Percentiles rank a stretch among this genome's conserved stretches.
Conservation (phyloP, 2,329 filamentous ascomycete genomes). For the Scytalidium lignicola region DNA sequence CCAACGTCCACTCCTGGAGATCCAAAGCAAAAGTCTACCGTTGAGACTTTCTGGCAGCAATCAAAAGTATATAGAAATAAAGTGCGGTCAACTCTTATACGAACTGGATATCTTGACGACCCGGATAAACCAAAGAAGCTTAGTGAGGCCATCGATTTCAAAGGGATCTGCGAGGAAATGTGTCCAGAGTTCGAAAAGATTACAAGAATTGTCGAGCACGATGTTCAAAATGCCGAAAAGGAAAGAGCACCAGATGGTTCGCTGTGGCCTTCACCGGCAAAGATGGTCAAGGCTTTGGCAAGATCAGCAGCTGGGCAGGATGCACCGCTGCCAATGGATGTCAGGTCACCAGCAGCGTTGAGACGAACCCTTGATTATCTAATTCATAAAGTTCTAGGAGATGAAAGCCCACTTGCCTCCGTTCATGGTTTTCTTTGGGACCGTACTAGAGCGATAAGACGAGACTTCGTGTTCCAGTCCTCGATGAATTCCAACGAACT, state of each 20-base stretch:
- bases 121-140: constrained; percentile 58
- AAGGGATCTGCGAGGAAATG: constrained; percentile 65
- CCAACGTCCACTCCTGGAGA: constrained; percentile 11
- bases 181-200: constrained; percentile 64
- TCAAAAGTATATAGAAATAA: constrained; percentile 53
- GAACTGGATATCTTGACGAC: constrained; percentile 58
- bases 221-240: constrained; percentile 53
- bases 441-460: constrained; percentile 60
- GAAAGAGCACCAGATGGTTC: constrained; percentile 33
- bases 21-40: constrained; percentile 38
- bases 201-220: constrained; percentile 55
- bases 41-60: constrained; percentile 50
- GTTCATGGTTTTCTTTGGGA: constrained; percentile 65
- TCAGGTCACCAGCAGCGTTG: constrained; percentile 55
- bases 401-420: constrained; percentile 48
- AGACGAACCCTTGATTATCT: constrained; percentile 59
- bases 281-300: constrained; percentile 64
- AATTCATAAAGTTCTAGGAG: constrained; percentile 51
- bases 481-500: constrained; percentile 50
- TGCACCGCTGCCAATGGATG: constrained; percentile 62
- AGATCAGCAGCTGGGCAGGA: constrained; percentile 65
- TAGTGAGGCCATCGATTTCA: constrained; percentile 60
- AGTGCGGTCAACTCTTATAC: constrained; percentile 52
- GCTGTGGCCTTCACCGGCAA: constrained; percentile 40
- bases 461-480: constrained; percentile 65